phyloP scores from a whole-genome alignment of 805 yeast species.

The Sugiyamaella chiloensis region DNA sequence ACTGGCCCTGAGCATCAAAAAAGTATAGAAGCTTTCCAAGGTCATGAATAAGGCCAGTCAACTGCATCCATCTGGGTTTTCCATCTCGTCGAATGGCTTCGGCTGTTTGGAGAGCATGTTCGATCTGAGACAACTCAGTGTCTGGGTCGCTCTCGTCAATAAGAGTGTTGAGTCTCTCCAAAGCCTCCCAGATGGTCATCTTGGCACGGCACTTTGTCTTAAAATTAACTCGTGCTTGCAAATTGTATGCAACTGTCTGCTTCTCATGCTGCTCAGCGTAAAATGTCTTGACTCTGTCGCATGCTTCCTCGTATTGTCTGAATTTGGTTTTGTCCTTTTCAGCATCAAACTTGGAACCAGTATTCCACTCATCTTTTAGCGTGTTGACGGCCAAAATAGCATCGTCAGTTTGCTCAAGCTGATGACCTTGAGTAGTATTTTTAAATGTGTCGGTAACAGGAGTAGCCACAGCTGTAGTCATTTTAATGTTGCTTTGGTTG shows the following conservation, averaged over 20 bases:
- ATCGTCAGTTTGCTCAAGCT: constrained; percentile 23
- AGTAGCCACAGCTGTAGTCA: constrained; percentile 1
- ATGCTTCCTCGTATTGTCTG: constrained; percentile 66
- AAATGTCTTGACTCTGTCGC: constrained; percentile 62
- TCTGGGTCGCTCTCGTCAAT: constrained; percentile 75
- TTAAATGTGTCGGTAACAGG: background rate
- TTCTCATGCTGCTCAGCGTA: constrained; percentile 65
- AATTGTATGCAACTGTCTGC: constrained; percentile 69
- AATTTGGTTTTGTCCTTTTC: constrained; percentile 40
- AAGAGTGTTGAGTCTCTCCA: constrained; percentile 56
- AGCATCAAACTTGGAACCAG: constrained; percentile 21
- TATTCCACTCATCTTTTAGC: constrained; percentile 22
- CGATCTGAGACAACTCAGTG: constrained; percentile 69
- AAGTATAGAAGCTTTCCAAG: constrained; percentile 66
- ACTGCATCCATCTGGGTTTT: constrained; percentile 72
- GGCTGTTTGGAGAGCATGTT: constrained; percentile 73
- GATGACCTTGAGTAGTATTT: constrained; percentile 13
- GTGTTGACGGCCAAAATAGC: constrained; percentile 21
- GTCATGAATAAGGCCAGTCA: constrained; percentile 70
- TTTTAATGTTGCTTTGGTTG: background rate
- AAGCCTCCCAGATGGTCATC: constrained; percentile 72
- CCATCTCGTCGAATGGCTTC: constrained; percentile 67
- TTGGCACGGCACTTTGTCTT: constrained; percentile 63
- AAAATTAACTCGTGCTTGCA: constrained; percentile 68
- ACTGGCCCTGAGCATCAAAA: constrained; percentile 69